Percentiles rank a stretch among this genome's conserved stretches.
Evolutionary conservation across 129 eudicot genomes (phyloP).

Genomic region (Pulicaria dysenterica): DNA sequence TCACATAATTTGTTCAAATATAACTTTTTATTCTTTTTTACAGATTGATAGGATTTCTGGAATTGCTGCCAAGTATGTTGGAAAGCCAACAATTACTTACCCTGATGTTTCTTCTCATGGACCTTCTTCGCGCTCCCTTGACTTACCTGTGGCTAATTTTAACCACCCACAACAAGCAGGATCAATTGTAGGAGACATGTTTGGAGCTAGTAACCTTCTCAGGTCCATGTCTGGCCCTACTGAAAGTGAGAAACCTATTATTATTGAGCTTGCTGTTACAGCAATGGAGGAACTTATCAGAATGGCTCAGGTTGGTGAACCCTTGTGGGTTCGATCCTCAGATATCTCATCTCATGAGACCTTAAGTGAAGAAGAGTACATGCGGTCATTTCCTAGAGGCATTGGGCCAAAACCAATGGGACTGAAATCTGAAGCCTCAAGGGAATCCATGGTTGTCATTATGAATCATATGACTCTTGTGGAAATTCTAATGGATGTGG

Average conservation of each 20-base stretch:
- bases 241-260: slow-evolving; percentile 79
- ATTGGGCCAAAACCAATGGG: slow-evolving; percentile 83
- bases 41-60: slow-evolving; percentile 95
- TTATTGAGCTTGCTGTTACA: slow-evolving; percentile 91
- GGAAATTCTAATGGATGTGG: slow-evolving; percentile 96
- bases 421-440: slow-evolving; percentile 81
- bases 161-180: slow-evolving; percentile 51
- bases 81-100: slow-evolving; percentile 73
- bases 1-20: not conserved
- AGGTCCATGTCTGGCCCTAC: slow-evolving; percentile 63
- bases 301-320: slow-evolving; percentile 85
- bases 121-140: slow-evolving; percentile 62
- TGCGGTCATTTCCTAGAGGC: slow-evolving; percentile 73
- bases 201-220: slow-evolving; percentile 68
- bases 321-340: slow-evolving; percentile 74
- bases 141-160: slow-evolving; percentile 60
- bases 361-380: slow-evolving; percentile 78
- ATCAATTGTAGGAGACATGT: slow-evolving; percentile 59
- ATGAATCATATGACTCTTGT: slow-evolving; percentile 89
- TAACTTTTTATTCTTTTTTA: not conserved
- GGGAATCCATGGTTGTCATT: slow-evolving; percentile 84
- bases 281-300: slow-evolving; percentile 94
- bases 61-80: slow-evolving; percentile 87
- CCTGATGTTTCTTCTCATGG: slow-evolving; percentile 55
- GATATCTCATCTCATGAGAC: slow-evolving; percentile 49